phyloP scores from a whole-genome alignment of 257 asterid genomes.

The Solanum corneliomulleri region DNA sequence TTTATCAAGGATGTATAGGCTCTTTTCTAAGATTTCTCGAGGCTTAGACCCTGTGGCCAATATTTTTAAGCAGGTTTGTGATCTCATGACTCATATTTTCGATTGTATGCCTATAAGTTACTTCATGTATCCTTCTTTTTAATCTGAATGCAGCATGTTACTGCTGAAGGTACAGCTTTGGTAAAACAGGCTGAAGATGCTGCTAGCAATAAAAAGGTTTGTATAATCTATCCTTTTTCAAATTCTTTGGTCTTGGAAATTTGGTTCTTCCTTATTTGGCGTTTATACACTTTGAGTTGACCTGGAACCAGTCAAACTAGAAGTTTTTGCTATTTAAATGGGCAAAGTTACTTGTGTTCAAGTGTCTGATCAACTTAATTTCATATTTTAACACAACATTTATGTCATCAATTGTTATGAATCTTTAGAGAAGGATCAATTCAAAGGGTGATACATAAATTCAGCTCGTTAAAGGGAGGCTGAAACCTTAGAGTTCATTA shows the following conservation, averaged over 20 bases:
- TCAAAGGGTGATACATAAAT: neutral
- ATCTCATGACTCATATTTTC: neutral
- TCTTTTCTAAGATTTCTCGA: conserved; percentile 74
- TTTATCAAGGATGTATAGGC: conserved; percentile 96
- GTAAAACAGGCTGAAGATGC: conserved; percentile 99
- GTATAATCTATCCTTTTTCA: neutral
- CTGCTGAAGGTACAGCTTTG: conserved; percentile 90
- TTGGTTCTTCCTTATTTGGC: neutral
- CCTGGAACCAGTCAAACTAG: neutral
- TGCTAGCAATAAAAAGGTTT: conserved; percentile 86
- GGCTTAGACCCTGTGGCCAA: conserved; percentile 86
- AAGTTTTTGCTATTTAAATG: neutral
- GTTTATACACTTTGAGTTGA: neutral
- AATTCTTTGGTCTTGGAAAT: neutral
- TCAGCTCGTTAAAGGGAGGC: neutral
- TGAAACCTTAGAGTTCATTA: neutral
- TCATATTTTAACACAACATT: neutral
- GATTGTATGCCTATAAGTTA: neutral
- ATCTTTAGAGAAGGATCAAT: neutral
- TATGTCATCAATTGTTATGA: neutral
- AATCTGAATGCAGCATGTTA: conserved; percentile 60
- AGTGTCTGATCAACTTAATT: neutral
- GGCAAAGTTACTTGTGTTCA: neutral
- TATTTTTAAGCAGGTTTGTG: conserved; percentile 78
- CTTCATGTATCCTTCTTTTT: neutral